Base-by-base conservation (phyloP, 352 stramenopile genomes). In the Albugo laibachii region DNA sequence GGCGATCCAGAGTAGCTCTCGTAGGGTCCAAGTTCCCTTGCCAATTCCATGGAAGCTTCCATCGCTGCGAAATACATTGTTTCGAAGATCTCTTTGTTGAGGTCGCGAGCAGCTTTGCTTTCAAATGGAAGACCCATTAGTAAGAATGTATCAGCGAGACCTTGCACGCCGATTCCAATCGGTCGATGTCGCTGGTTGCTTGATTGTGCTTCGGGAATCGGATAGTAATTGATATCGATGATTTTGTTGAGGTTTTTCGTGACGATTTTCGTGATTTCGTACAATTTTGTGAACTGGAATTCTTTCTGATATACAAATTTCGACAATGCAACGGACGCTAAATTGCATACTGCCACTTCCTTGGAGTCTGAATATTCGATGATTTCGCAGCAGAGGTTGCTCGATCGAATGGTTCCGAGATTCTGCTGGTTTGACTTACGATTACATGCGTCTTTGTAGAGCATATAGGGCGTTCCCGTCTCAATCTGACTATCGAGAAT, bases 171-270 rank as follows among this genome's bases (percentile, higher is more conserved):
- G 56, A 99, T 97, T 45, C 95, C 95, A 53, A 99, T 87, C 13
- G 96, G 95, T 31, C 96, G 87, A 63, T 99, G 95, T 49, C 93
- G 84, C 77, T 97, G 93, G 79, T 99, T 99, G 59, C 78, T 96
- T 41, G 68, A 69, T 47, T 56, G 93, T 3, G 77, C 77, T 54
- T 91, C 77, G 6, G 47, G 57, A 39, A 97, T 93, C 8, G 95
- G 95, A 69, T 99, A 99, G 64, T 96, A 99, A 80, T 99, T 99
- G 46, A 96, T 67, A 61, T 99, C 95, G 58, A 99, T 99, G 39
- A 99, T 94, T 56, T 94, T 83, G 66, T 99, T 99, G 19, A 99
- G 67, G 69, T 99, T 99, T 19, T 65, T 67, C 1, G 93, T 97
- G 18, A 99, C 85, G 27, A 98, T 77, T 76, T 97, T 97, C 48